Evolutionary conservation across 2,329 filamentous ascomycete species (phyloP), one percentile per base, ranked within the genome.

Genomic region (Simplicillium sp.): DNA sequence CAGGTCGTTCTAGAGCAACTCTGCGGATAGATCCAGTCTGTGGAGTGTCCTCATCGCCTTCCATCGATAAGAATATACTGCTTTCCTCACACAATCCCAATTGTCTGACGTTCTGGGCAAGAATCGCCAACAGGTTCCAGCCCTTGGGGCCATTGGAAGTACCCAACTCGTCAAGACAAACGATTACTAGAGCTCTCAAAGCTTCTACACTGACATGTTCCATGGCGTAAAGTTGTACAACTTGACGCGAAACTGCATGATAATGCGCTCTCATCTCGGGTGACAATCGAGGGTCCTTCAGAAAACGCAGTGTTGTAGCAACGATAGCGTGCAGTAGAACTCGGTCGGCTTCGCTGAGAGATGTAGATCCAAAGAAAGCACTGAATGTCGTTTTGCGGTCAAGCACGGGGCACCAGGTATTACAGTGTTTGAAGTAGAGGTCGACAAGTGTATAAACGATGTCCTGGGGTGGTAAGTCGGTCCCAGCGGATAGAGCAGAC

Each of bases 391-490:
- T 61, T 41, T 67, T 66, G 7, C 65, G 58, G 34, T 68, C 64
- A 11, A 68, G 57, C 11, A 68, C 66, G 0, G 65, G 65, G 38
- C 64, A 67, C 76, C 76, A 80, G 0, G 75, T 75, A 48, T 79
- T 79, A 53, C 77, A 73, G 52, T 80, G 75, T 49, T 77, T 77
- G 61, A 80, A 80, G 56, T 76, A 80, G 7, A 80, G 59, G 45
- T 79, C 75, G 13, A 77, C 73, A 2, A 80, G 59, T 3, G 70
- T 72, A 44, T 78, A 80, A 3, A 79, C 55, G 11, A 80, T 61
- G 46, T 80, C 75, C 45, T 78, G 75, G 0, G 76, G 73, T 3
- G 76, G 76, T 1, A 80, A 67, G 40, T 78, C 62, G 52, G 51
- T 64, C 48, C 51, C 71, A 54, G 59, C 58, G 13, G 59, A 54